phyloP scores from a whole-genome alignment of 2,329 filamentous ascomycete species.

The Seiridium unicorne region DNA sequence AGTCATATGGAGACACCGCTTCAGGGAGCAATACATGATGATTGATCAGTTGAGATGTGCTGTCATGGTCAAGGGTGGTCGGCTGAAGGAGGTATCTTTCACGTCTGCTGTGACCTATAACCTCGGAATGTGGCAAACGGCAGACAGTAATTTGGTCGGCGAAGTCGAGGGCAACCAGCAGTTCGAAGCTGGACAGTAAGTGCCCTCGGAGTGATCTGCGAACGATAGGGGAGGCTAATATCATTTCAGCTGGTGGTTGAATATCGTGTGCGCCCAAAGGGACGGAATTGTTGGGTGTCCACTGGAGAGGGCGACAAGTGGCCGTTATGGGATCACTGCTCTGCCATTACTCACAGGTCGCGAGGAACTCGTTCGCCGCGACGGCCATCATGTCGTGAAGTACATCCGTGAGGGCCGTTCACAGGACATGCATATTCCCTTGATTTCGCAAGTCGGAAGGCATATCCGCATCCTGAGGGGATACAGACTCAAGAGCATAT shows the following conservation, averaged over 20 bases:
- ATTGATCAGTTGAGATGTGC: constrained; percentile 42
- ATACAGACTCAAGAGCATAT: constrained; percentile 45
- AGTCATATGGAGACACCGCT: constrained; percentile 41
- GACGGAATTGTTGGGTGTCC: constrained; percentile 51
- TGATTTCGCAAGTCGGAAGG: constrained; percentile 48
- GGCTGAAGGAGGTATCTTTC: constrained; percentile 40
- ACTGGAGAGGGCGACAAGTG: constrained; percentile 42
- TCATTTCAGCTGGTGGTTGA: constrained; percentile 54
- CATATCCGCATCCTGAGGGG: constrained; percentile 53
- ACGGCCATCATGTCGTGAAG: constrained; percentile 26
- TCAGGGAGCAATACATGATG: constrained; percentile 41
- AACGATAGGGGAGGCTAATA: constrained; percentile 14
- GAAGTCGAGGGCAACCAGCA: constrained; percentile 38
- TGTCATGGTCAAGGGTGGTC: constrained; percentile 33
- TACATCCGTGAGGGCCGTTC: constrained; percentile 45
- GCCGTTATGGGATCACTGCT: constrained; percentile 42
- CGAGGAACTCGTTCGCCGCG: constrained; percentile 39
- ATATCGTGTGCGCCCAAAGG: constrained; percentile 52
- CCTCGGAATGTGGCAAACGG: constrained; percentile 36
- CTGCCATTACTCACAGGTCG: constrained; percentile 51
- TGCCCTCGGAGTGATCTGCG: not conserved
- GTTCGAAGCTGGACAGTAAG: constrained; percentile 50
- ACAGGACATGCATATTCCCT: constrained; percentile 44
- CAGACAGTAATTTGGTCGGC: constrained; percentile 29
- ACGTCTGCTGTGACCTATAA: constrained; percentile 26